Base-by-base conservation (phyloP, 2,329 filamentous ascomycete genomes). In the Phaeophleospora eucalypticola region DNA sequence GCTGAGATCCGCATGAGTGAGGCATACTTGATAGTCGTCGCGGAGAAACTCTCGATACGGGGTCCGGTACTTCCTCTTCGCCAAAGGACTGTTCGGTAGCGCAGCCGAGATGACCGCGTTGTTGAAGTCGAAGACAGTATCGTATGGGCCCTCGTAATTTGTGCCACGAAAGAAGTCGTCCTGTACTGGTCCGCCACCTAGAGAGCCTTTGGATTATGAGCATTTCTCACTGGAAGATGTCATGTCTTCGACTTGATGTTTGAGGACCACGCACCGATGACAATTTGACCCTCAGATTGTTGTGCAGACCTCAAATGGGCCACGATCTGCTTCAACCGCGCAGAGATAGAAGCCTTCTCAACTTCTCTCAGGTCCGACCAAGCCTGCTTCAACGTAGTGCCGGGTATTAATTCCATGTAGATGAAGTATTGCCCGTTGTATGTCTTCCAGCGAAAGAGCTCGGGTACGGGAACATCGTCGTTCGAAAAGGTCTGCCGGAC, bases 1-100 rank as follows among this genome's bases (percentile, higher is more conserved):
- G 18, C 33, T 38, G 9, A 49, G 33, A 18, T 49, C 47, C 3
- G 36, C 43, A 32, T 49, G 47, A 1, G 37, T 42, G 38, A 50
- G 43, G n/a, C 10, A 46, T 12, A 42, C 33, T 4, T 24, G 20
- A 20, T 20, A n/a, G 8, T 21, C 14, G 32, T 44, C 41, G 7
- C 16, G 14, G 8, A 44, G 24, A 7, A 34, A 16, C 20, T 37
- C 34, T 7, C 41, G 34, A 34, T 44, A 37, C n/a, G 41, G 41
- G 24, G 7, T 29, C 24, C 7, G 12, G 12, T 29, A 6, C 24
- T 6, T 29, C 24, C 12, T 12, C 24, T 29, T 7, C 24, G 6
- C 7, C 24, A 7, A 29, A 29, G 24, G 12, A n/a, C n/a, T 29
- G 6, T 29, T 12, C 12, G 24, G 24, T 12, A 29, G 7, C 24